Evolutionary conservation across 768 basidiomycete genomes (phyloP).

Genomic region (Suillus variegatus): DNA sequence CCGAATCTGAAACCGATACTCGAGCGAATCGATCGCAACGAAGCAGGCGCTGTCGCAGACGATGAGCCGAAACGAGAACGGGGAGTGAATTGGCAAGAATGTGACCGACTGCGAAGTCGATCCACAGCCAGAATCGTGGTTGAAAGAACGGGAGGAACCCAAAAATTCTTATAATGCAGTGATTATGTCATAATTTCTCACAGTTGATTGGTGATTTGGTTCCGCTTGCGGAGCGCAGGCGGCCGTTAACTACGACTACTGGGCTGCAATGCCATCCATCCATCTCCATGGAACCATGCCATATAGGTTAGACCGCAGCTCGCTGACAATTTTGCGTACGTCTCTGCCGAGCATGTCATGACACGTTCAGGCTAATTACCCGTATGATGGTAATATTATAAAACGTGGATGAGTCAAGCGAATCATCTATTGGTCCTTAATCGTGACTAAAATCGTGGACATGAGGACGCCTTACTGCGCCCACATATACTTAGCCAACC

Average conservation of each 20-base stretch:
- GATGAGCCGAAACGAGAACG: slow-evolving; percentile 33
- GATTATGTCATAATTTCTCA: slow-evolving; percentile 32
- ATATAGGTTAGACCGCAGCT: neutral
- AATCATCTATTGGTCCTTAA: neutral
- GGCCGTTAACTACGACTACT: too few species aligned
- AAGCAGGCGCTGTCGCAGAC: slow-evolving; percentile 45
- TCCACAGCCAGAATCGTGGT: slow-evolving; percentile 41
- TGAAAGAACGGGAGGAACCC: slow-evolving; percentile 23
- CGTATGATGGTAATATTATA: neutral
- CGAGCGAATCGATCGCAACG: slow-evolving; percentile 38
- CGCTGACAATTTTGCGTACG: neutral
- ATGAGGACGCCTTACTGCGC: neutral
- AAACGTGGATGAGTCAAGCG: slow-evolving; percentile 4
- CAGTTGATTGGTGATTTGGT: slow-evolving; percentile 12
- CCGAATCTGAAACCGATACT: slow-evolving; percentile 31
- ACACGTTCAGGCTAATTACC: neutral
- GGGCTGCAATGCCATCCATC: too few species aligned
- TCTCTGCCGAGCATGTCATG: neutral
- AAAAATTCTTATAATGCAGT: slow-evolving; percentile 28
- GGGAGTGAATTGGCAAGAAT: slow-evolving; percentile 35
- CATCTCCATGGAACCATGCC: neutral
- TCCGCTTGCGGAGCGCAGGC: slow-evolving; percentile 8
- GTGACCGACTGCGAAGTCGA: slow-evolving; percentile 50
- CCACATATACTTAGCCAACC: neutral
- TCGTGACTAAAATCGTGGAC: neutral